Percentiles rank a stretch among this genome's conserved stretches.
Conservation (phyloP, 345 rosid genomes). For the Eucalyptus pauciflora region DNA sequence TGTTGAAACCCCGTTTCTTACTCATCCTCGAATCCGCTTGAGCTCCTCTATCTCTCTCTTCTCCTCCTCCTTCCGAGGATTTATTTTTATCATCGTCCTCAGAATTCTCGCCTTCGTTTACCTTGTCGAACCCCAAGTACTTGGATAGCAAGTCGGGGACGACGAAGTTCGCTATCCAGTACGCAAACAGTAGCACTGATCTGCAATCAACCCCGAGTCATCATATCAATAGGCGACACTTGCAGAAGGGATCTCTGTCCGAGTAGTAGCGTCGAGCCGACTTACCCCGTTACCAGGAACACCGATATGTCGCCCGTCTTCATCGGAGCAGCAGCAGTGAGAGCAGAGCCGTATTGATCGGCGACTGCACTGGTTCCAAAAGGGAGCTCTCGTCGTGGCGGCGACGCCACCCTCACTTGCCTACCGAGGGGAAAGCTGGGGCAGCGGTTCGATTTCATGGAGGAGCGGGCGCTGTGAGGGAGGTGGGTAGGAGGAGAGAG, state of each 20-base stretch:
- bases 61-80: background rate
- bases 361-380: background rate
- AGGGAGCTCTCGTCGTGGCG: background rate
- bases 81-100: background rate
- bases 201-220: constrained; percentile 4
- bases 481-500: background rate
- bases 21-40: background rate
- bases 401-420: background rate
- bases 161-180: constrained; percentile 20
- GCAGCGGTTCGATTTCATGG: background rate
- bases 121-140: constrained; percentile 3
- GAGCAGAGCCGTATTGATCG: background rate
- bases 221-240: background rate
- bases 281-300: constrained; percentile 25
- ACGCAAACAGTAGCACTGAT: constrained; percentile 16
- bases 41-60: background rate
- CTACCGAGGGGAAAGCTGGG: background rate
- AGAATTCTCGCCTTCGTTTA: background rate
- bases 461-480: background rate
- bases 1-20: background rate
- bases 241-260: background rate
- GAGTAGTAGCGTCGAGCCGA: background rate
- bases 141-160: constrained; percentile 21
- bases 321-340: constrained; percentile 8
- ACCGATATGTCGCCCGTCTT: constrained; percentile 15